These are phyloP conservation scores for Lasiodiplodia sp. DNA, from an alignment of 2,329 filamentous ascomycete genomes.

Conservation along the genomic window DNA sequence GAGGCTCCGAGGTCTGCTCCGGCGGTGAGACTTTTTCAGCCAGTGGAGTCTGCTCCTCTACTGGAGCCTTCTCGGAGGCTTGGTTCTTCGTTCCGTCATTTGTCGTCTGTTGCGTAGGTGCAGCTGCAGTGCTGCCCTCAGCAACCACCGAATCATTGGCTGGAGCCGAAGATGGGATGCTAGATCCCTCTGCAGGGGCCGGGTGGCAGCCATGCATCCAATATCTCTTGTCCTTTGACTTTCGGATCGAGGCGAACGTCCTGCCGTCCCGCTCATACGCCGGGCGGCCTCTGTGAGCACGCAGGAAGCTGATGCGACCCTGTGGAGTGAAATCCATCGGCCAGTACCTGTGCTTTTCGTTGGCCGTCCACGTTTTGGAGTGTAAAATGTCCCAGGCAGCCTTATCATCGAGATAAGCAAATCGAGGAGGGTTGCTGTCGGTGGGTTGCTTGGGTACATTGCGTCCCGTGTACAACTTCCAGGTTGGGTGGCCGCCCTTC, in stretches of 20 bases:
- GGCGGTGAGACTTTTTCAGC: not conserved
- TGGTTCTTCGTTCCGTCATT: not conserved
- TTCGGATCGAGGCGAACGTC: not conserved
- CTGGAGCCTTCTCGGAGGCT: not conserved
- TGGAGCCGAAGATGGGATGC: not conserved
- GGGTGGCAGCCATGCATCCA: not conserved
- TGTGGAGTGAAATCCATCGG: conserved; percentile 47
- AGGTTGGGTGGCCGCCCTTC: conserved; percentile 43
- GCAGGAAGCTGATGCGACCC: conserved; percentile 40
- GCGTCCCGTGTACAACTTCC: conserved; percentile 48
- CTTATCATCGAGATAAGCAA: conserved; percentile 51
- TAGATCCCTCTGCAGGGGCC: not conserved
- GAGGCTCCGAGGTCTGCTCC: not conserved
- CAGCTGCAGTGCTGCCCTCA: not conserved
- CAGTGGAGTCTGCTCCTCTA: not conserved
- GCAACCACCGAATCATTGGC: not conserved
- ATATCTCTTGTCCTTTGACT: not conserved
- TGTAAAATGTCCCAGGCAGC: conserved; percentile 44
- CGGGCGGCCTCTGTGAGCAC: conserved; percentile 49
- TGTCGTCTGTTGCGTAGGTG: not conserved
- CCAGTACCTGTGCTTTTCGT: conserved; percentile 43
- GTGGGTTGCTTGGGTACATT: conserved; percentile 37
- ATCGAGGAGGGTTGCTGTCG: conserved; percentile 42
- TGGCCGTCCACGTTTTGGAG: conserved; percentile 40
- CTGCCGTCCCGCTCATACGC: conserved; percentile 34